phyloP scores from a whole-genome alignment of 129 eudicot genomes.

The Flaveria ramosissima region DNA sequence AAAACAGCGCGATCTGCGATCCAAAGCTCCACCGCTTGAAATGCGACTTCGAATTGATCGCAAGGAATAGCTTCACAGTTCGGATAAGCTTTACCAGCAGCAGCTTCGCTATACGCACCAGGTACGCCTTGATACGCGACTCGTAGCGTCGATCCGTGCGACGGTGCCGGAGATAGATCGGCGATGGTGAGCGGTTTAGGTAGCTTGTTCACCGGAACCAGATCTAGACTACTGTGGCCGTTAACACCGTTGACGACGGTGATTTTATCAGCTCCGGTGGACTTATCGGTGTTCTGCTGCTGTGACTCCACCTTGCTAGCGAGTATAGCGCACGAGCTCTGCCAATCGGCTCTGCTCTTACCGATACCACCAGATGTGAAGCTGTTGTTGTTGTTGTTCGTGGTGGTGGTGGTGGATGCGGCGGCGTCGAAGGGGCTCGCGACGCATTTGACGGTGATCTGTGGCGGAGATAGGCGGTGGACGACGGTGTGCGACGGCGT shows the following conservation, averaged over 20 bases:
- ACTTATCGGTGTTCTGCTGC: constrained; percentile 56
- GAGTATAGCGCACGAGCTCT: constrained; percentile 84
- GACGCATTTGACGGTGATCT: constrained; percentile 38
- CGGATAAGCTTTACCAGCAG: constrained; percentile 95
- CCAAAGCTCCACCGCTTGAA: constrained; percentile 95
- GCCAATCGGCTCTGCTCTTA: constrained; percentile 82
- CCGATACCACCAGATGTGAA: constrained; percentile 45
- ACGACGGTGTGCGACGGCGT: constrained; percentile 18
- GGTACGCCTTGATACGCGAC: constrained; percentile 98
- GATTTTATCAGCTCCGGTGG: constrained; percentile 41
- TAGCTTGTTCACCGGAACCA: constrained; percentile 55
- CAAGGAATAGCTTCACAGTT: constrained; percentile 90
- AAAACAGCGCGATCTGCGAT: constrained; percentile 89
- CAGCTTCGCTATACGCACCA: constrained; percentile 97
- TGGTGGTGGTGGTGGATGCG: constrained; percentile 19
- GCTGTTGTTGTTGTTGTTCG: constrained; percentile 13
- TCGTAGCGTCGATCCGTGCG: constrained; percentile 82
- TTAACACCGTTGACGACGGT: constrained; percentile 71
- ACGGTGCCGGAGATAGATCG: constrained; percentile 88
- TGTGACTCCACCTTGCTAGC: constrained; percentile 81
- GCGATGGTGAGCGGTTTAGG: constrained; percentile 76
- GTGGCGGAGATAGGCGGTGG: constrained; percentile 28
- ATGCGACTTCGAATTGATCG: constrained; percentile 96
- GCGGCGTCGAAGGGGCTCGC: constrained; percentile 50
- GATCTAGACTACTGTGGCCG: constrained; percentile 58